Conservation (phyloP, 441 rosid species). For the Pelargonium myrrhifolium region DNA sequence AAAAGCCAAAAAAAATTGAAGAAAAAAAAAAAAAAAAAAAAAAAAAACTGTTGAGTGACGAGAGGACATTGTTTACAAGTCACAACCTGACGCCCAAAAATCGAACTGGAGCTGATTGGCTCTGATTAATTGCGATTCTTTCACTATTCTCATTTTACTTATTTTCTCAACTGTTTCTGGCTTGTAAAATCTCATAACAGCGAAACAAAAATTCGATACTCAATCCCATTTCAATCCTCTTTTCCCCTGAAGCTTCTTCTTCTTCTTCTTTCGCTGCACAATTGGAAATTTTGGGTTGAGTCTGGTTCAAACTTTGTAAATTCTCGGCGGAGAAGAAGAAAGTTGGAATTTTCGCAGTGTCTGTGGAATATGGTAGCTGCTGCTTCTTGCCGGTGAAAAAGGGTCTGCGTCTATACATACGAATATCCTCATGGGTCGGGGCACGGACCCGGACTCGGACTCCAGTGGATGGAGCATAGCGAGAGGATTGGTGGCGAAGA, state of each 20-base stretch:
- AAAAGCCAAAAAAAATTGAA: too few species aligned
- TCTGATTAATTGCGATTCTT: too few species aligned
- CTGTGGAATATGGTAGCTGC: slow-evolving; percentile 6
- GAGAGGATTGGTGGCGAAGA: slow-evolving; percentile 56
- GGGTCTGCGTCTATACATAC: background rate
- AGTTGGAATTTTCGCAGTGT: background rate
- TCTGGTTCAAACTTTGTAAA: background rate
- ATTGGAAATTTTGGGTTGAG: background rate
- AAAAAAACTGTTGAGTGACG: too few species aligned
- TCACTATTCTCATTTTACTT: too few species aligned
- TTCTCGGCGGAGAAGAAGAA: background rate
- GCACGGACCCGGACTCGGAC: slow-evolving; percentile 38
- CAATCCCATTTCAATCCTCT: too few species aligned
- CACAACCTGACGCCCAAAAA: too few species aligned
- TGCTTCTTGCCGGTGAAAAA: background rate
- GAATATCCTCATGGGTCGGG: slow-evolving; percentile 16
- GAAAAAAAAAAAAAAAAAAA: too few species aligned
- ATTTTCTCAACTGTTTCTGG: too few species aligned
- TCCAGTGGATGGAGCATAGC: slow-evolving; percentile 74
- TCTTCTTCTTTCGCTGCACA: background rate
- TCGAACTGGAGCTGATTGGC: too few species aligned
- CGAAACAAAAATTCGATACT: too few species aligned
- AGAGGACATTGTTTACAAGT: too few species aligned
- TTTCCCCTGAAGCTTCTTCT: background rate
- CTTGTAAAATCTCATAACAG: too few species aligned